Conservation (phyloP, 164 flowering plant species). For the Kingdonia uniflora region DNA sequence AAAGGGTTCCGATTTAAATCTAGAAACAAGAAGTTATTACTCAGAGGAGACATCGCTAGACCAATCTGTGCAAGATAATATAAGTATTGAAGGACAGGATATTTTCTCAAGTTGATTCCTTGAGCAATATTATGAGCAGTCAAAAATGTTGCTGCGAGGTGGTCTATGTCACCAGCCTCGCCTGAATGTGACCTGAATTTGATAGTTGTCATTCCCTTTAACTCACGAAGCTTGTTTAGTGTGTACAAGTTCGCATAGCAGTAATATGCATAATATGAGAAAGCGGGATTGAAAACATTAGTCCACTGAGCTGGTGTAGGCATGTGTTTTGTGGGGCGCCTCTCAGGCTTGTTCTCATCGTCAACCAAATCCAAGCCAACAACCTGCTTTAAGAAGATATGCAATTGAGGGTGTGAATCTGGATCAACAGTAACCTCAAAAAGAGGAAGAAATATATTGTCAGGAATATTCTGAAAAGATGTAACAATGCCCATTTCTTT, state of each 20-base stretch:
- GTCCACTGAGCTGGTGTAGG: slow-evolving; percentile 6
- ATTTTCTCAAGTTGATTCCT: slow-evolving; percentile 8
- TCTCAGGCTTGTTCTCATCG: slow-evolving; percentile 2
- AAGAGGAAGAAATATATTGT: slow-evolving; percentile 90
- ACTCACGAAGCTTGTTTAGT: slow-evolving; percentile 7
- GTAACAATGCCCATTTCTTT: slow-evolving; percentile 98
- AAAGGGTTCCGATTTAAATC: slow-evolving; percentile 9
- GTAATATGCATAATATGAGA: slow-evolving; percentile 1
- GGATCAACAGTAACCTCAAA: slow-evolving; percentile 97
- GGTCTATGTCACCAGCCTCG: slow-evolving; percentile 9
- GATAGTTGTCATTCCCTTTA: slow-evolving; percentile 7
- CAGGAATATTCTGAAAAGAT: slow-evolving; percentile 96
- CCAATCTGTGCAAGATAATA: slow-evolving; percentile 11
- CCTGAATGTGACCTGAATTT: slow-evolving; percentile 7
- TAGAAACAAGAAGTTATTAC: slow-evolving; percentile 7
- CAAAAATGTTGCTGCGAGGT: slow-evolving; percentile 10
- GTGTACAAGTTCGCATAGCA: slow-evolving; percentile 3
- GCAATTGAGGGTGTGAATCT: slow-evolving; percentile 93
- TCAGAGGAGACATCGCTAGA: slow-evolving; percentile 9
- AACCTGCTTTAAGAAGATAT: slow-evolving; percentile 78
- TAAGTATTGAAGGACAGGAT: slow-evolving; percentile 8
- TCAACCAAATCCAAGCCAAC: slow-evolving; percentile 3
- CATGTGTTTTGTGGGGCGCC: slow-evolving; percentile 5
- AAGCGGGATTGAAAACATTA: slow-evolving; percentile 2
- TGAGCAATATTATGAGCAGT: slow-evolving; percentile 8